Evolutionary conservation across 768 basidiomycete species (phyloP), one percentile per base, ranked within the genome.

Genomic region (Macrolepiota fuliginosa): DNA sequence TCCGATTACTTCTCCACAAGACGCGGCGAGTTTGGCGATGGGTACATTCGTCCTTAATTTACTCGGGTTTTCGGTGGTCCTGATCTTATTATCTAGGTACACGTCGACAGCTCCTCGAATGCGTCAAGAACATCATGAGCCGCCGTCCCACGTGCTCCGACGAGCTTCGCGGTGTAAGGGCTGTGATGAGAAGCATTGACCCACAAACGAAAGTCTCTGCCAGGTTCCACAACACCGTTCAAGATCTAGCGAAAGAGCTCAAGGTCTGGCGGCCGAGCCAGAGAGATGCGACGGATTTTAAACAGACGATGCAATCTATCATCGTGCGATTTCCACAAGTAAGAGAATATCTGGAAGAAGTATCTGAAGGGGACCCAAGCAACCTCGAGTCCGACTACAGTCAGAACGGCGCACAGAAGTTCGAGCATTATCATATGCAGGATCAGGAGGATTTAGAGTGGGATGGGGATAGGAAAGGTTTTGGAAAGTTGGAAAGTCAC

Each of bases 31-130:
- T 15, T 50, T 58, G 25, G 46, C 46, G 2, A 49, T 58, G 36
- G 22, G 57, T 58, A 39, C 1, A 46, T 36, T n/a, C 17, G 15
- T 15, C 12, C 13, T 15, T n/a, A 4, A 13, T 39, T 19, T 6
- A 6, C 3, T 17, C 27, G 10, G 5, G n/a, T 3, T 17, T 39
- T n/a, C 7, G 42, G 7, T n/a, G 17, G 5, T 10, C 4, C 22
- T 58, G 29, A 58, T 7, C 15, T 25, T 24, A 11, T 37, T 11
- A 10, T 29, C 29, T 39, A 58, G 57, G 47, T 1, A 51, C 49
- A 24, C 57, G 57, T 6, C 29, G 57, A 17, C 57, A 51, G 36
- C 24, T 58, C 47, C 46, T 58, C 3, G 57, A 58, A 25, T 58
- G 57, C 49, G 5, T 58, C 13, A 58, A 39, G 19, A 49, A 58